Evolutionary conservation across 148 eudicot genomes (phyloP).

Genomic region (Chenopodium suecicum): DNA sequence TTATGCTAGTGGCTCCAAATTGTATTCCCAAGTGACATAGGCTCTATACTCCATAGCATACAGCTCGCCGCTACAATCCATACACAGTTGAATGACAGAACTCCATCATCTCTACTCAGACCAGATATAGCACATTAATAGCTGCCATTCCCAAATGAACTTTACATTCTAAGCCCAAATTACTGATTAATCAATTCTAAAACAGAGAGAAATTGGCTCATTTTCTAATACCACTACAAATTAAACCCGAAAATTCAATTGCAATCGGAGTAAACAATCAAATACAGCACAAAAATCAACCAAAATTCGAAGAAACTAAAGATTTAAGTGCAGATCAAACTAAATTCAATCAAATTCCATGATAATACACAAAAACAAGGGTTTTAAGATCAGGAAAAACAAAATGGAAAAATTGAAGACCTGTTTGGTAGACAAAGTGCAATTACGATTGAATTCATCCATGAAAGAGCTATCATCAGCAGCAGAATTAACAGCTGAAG

Average conservation of each 20-base stretch:
- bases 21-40: background rate
- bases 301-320: background rate
- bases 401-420: slow-evolving; percentile 23
- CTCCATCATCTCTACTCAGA: background rate
- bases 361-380: no score
- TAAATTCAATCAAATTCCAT: background rate
- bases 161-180: background rate
- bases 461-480: slow-evolving; percentile 56
- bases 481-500: slow-evolving; percentile 28
- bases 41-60: no score
- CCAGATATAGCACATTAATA: background rate
- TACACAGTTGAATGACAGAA: background rate
- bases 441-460: slow-evolving; percentile 84
- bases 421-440: slow-evolving; percentile 85
- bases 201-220: background rate
- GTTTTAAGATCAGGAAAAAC: no score
- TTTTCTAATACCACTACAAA: background rate
- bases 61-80: background rate
- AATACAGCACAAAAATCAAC: background rate
- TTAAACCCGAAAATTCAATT: background rate
- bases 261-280: background rate
- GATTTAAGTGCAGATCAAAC: background rate
- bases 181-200: background rate
- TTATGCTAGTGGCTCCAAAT: background rate
- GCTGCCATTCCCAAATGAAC: background rate